phyloP scores from a whole-genome alignment of 306 rosid species.

The Gillenia trifoliata region DNA sequence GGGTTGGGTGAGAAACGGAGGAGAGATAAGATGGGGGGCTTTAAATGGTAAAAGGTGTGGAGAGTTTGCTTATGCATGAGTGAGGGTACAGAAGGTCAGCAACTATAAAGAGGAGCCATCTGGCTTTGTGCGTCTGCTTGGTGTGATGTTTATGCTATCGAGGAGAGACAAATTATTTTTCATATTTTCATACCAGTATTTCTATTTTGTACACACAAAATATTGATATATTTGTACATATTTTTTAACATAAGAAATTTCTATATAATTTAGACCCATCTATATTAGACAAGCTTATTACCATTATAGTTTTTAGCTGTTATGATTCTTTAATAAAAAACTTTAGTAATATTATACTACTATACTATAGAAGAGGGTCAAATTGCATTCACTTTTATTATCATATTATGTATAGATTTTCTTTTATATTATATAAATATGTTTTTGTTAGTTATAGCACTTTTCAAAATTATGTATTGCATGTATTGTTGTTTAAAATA shows the following conservation, averaged over 20 bases:
- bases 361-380: not conserved
- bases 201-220: not conserved
- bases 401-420: too few species aligned
- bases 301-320: too few species aligned
- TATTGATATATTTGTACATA: too few species aligned
- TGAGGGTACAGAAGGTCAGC: slow-evolving; percentile 32
- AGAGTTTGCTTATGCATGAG: slow-evolving; percentile 27
- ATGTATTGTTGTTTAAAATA: too few species aligned
- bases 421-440: too few species aligned
- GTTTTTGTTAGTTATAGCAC: too few species aligned
- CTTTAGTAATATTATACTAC: not conserved
- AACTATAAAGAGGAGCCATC: slow-evolving; percentile 34
- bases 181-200: not conserved
- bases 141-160: slow-evolving; percentile 26
- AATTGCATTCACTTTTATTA: not conserved
- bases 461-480: too few species aligned
- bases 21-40: slow-evolving; percentile 12
- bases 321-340: not conserved
- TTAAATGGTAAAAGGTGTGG: slow-evolving; percentile 8
- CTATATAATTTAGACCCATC: too few species aligned
- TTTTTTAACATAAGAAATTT: too few species aligned
- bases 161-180: not conserved
- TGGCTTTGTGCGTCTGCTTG: slow-evolving; percentile 16
- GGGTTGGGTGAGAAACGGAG: not conserved
- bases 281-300: too few species aligned